Evolutionary conservation across 2,329 filamentous ascomycete genomes (phyloP).

Genomic region (Aspergillus vadensis): DNA sequence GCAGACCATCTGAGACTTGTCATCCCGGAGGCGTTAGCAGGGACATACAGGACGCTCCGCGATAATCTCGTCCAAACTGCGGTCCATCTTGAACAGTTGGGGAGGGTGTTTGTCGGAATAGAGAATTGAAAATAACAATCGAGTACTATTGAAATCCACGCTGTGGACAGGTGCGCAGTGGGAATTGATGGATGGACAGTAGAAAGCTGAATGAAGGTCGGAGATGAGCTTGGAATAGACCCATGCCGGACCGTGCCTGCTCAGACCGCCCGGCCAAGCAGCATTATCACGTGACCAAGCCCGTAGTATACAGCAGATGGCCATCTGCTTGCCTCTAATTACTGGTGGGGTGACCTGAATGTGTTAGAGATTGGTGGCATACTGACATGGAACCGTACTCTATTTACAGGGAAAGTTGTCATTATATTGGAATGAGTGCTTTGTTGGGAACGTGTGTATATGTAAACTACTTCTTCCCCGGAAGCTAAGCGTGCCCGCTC

Average conservation of each 20-base stretch:
- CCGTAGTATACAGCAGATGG: not conserved
- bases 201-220: slow-evolving; percentile 7
- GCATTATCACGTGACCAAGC: not conserved
- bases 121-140: not conserved
- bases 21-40: slow-evolving; percentile 5
- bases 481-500: slow-evolving; percentile 1
- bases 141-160: not conserved
- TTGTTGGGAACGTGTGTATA: not conserved
- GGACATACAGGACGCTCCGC: slow-evolving; percentile 58
- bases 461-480: slow-evolving; percentile 1
- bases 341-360: not conserved
- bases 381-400: no score
- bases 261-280: slow-evolving; percentile 2
- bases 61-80: slow-evolving; percentile 66
- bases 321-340: not conserved
- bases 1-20: slow-evolving; percentile 3
- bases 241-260: not conserved
- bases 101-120: not conserved
- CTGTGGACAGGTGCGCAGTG: not conserved
- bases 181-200: slow-evolving; percentile 12
- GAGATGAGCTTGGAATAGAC: not conserved
- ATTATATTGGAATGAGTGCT: not conserved
- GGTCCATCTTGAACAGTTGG: slow-evolving; percentile 55
- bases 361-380: not conserved
- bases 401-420: not conserved